Evolutionary conservation across 2,329 filamentous ascomycete species (phyloP), one percentile per base, ranked within the genome.

Genomic region (Thelonectria rubi): DNA sequence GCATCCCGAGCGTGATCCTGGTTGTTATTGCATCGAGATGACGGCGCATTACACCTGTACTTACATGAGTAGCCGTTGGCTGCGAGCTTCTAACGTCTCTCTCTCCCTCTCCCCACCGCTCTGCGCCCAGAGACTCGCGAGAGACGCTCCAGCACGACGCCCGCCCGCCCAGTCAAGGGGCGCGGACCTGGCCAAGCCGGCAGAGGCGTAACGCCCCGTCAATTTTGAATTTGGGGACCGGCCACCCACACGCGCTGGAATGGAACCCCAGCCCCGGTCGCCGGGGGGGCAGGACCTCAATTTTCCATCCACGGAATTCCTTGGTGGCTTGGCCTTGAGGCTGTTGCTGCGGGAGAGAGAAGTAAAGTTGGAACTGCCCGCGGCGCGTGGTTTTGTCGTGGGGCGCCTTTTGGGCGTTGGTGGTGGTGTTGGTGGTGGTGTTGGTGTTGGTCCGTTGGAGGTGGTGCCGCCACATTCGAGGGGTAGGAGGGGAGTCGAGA

Each of bases 141-240:
- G 11, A 14, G 32, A 34, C 32, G 3, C 11, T 37, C 6, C 15
- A 15, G 11, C 34, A 37, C 8, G 11, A 46, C 43, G 47, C 39
- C 24, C 30, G 15, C 26, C 42, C 42, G 43, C 46, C 57, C 45
- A 49, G 39, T 46, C 51, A 43, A 60, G 50, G 15, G 65, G 60
- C 24, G 18, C 12, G 40, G 45, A 62, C 17, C 30, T 39, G 47
- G 67, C 67, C 68, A 70, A 70, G 66, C 65, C 66, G 61, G 66
- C 61, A 64, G 58, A 65, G 52, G 66, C 65, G 65, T 65, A 66
- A 59, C 60, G 66, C 61, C 58, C 48, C 60, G 62, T 62, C 55
- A 52, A 58, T 55, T 30, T 30, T 30, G 26, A 30, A 30, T 30
- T 30, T 51, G 53, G 51, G 57, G 60, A 58, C 62, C 64, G 26